Conservation (phyloP, 2,329 filamentous ascomycete species). For the Nannizziopsis arthrosporioides region DNA sequence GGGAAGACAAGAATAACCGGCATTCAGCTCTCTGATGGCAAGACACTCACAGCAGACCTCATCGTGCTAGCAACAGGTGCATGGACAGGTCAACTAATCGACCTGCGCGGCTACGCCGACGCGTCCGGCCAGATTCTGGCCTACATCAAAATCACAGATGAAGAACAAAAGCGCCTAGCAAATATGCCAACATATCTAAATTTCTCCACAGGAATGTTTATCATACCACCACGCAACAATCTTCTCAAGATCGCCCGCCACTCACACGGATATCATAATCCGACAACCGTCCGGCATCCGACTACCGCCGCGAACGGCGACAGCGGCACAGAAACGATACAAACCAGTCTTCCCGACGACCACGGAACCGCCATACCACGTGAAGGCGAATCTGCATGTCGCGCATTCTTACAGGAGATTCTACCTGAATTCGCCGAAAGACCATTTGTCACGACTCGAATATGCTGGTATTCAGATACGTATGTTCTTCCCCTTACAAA, state of each 20-base stretch:
- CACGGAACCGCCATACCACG: slow-evolving; percentile 29
- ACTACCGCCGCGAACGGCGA: slow-evolving; percentile 13
- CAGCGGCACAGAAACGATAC: slow-evolving; percentile 8
- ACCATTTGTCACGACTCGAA: slow-evolving; percentile 49
- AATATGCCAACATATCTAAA: slow-evolving; percentile 53
- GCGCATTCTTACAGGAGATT: slow-evolving; percentile 49
- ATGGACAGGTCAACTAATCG: slow-evolving; percentile 69
- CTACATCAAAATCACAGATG: slow-evolving; percentile 61
- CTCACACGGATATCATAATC: slow-evolving; percentile 52
- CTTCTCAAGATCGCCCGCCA: slow-evolving; percentile 61
- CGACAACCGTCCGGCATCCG: slow-evolving; percentile 21
- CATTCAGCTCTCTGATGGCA: slow-evolving; percentile 41
- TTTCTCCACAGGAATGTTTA: slow-evolving; percentile 41
- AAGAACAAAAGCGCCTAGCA: slow-evolving; percentile 55
- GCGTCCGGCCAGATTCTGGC: slow-evolving; percentile 73
- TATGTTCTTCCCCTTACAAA: slow-evolving; percentile 19
- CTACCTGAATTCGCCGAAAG: slow-evolving; percentile 50
- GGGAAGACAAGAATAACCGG: slow-evolving; percentile 30
- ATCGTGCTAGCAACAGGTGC: slow-evolving; percentile 75
- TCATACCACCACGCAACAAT: slow-evolving; percentile 43
- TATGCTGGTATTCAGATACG: slow-evolving; percentile 71
- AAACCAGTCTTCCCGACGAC: slow-evolving; percentile 30
- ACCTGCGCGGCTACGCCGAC: slow-evolving; percentile 62
- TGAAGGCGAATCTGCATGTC: slow-evolving; percentile 52
- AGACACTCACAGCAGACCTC: slow-evolving; percentile 52